Percentiles rank a stretch among this genome's conserved stretches.
Evolutionary conservation across 202 grass and related monocot species (phyloP).

Genomic region (Eragrostis tef): DNA sequence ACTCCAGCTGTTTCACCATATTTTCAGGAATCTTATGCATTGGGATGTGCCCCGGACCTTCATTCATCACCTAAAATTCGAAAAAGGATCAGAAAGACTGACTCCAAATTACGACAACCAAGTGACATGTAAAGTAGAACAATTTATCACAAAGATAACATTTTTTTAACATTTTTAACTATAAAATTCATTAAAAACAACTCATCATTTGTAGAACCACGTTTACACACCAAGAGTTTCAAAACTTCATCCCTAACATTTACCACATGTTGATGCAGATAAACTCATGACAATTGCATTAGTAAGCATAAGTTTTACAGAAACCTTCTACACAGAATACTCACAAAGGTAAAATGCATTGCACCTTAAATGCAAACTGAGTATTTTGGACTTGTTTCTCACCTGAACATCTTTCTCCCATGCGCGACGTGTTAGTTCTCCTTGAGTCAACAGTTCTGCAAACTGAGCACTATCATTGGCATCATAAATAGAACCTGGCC

Average conservation of each 20-base stretch:
- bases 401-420: slow-evolving; percentile 99
- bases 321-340: slow-evolving; percentile 16
- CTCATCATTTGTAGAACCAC: not conserved
- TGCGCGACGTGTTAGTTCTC: slow-evolving; percentile 89
- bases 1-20: slow-evolving; percentile 94
- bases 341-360: not conserved
- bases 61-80: slow-evolving; percentile 87
- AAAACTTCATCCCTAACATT: not conserved
- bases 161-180: slow-evolving; percentile 23
- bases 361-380: not conserved
- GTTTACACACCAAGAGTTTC: slow-evolving; percentile 7
- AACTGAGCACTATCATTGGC: slow-evolving; percentile 99
- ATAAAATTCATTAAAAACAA: not conserved
- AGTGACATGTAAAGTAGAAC: not conserved
- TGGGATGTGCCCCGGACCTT: slow-evolving; percentile 96
- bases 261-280: not conserved
- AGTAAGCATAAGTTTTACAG: not conserved
- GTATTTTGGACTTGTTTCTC: slow-evolving; percentile 7
- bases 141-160: not conserved
- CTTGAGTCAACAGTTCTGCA: slow-evolving; percentile 93
- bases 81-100: slow-evolving; percentile 39
- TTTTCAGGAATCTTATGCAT: slow-evolving; percentile 99
- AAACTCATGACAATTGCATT: not conserved
- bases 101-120: not conserved
- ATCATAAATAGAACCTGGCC: slow-evolving; percentile 98